phyloP scores from a whole-genome alignment of 192 early-diverging fungal species.

The Umbelopsis isabellina region DNA sequence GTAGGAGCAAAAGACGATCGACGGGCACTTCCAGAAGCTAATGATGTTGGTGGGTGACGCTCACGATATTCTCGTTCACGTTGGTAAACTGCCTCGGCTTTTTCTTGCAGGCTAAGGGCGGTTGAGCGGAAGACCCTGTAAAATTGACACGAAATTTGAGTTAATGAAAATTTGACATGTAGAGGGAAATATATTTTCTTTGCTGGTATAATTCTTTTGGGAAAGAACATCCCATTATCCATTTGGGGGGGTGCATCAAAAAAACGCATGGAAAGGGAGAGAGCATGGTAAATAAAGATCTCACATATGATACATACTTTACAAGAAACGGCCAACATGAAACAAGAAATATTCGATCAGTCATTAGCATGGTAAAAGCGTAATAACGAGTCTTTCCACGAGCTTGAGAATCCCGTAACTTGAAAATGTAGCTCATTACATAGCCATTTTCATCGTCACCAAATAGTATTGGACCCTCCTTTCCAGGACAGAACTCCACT shows the following conservation, averaged over 20 bases:
- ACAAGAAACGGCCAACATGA: slow-evolving; percentile 71
- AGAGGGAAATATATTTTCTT: background rate
- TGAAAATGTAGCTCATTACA: slow-evolving; percentile 75
- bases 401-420: slow-evolving; percentile 66
- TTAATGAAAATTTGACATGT: background rate
- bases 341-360: slow-evolving; percentile 65
- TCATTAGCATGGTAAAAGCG: slow-evolving; percentile 66
- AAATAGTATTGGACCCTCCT: slow-evolving; percentile 71
- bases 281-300: background rate
- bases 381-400: slow-evolving; percentile 63
- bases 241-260: too few species aligned
- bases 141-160: background rate
- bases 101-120: slow-evolving; percentile 50
- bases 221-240: background rate
- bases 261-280: too few species aligned
- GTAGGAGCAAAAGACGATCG: slow-evolving; percentile 39
- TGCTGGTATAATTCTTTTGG: background rate
- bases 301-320: slow-evolving; percentile 41
- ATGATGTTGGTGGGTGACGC: slow-evolving; percentile 15
- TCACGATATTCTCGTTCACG: slow-evolving; percentile 44
- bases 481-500: slow-evolving; percentile 63
- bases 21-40: slow-evolving; percentile 24
- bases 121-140: slow-evolving; percentile 59
- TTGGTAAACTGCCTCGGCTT: slow-evolving; percentile 48
- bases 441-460: slow-evolving; percentile 69